phyloP scores from a whole-genome alignment of 2,329 filamentous ascomycete genomes.

The Trichoderma aggressivum region DNA sequence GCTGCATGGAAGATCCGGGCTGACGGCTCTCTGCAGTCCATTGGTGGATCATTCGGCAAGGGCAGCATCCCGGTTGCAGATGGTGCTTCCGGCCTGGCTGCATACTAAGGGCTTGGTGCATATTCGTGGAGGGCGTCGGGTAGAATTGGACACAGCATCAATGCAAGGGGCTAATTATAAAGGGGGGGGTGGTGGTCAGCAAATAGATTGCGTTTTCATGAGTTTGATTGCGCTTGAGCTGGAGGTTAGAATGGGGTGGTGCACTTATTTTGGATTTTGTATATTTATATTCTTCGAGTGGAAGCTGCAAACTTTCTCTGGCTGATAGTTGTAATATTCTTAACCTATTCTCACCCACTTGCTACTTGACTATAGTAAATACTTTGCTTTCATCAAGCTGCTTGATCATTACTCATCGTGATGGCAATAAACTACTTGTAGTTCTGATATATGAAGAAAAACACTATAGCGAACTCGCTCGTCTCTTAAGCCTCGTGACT shows the following conservation, averaged over 20 bases:
- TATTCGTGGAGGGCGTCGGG: neutral
- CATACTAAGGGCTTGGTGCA: constrained; percentile 6
- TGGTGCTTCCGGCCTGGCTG: constrained; percentile 21
- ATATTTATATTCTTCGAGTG: neutral
- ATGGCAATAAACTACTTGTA: neutral
- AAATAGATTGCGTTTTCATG: neutral
- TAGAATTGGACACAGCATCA: neutral
- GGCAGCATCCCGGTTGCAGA: constrained; percentile 17
- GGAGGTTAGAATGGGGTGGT: neutral
- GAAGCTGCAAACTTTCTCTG: neutral
- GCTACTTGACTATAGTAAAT: neutral
- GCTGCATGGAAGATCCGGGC: constrained; percentile 21
- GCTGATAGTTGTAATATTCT: neutral
- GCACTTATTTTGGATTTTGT: neutral
- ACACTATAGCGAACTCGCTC: neutral
- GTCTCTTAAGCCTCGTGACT: neutral
- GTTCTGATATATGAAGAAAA: neutral
- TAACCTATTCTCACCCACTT: neutral
- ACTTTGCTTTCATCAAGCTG: neutral
- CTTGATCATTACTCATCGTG: neutral
- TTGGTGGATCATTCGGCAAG: constrained; percentile 23
- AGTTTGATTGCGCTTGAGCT: neutral
- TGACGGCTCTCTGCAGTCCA: constrained; percentile 23
- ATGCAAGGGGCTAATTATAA: neutral
- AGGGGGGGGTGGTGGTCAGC: neutral